phyloP scores from a whole-genome alignment of 768 basidiomycete species.

The Macrolepiota albuminosa region DNA sequence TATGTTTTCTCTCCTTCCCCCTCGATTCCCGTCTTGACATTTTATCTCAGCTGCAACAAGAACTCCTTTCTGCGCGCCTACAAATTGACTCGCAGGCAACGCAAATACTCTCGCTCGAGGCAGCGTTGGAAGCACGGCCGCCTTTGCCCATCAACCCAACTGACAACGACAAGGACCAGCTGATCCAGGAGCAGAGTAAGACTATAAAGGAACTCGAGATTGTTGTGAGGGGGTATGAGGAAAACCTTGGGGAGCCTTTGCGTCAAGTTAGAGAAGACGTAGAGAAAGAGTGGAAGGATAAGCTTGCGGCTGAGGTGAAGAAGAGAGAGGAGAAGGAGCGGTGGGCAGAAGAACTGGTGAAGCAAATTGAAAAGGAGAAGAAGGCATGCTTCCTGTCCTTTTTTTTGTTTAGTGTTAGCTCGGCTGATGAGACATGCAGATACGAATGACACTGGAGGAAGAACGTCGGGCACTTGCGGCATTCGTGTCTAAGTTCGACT shows the following conservation, averaged over 20 bases:
- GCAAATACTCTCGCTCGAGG: slow-evolving; percentile 82
- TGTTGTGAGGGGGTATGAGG: slow-evolving; percentile 64
- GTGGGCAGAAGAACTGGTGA: slow-evolving; percentile 73
- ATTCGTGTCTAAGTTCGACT: slow-evolving; percentile 81
- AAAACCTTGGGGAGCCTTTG: slow-evolving; percentile 66
- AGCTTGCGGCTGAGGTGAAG: slow-evolving; percentile 52
- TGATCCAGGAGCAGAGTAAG: slow-evolving; percentile 69
- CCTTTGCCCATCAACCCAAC: slow-evolving; percentile 60
- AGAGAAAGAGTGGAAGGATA: slow-evolving; percentile 65
- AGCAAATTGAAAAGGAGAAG: slow-evolving; percentile 76
- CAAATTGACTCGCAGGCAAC: slow-evolving; percentile 77
- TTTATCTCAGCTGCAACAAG: slow-evolving; percentile 69
- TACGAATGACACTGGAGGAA: slow-evolving; percentile 62
- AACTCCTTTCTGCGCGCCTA: slow-evolving; percentile 71
- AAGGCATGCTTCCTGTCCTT: slow-evolving; percentile 34
- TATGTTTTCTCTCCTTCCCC: slow-evolving; percentile 22
- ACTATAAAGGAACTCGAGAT: slow-evolving; percentile 78
- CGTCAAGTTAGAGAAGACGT: slow-evolving; percentile 66
- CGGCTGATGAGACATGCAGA: slow-evolving; percentile 25
- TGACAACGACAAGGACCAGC: slow-evolving; percentile 69
- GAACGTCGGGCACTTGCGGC: slow-evolving; percentile 74
- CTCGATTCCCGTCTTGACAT: not conserved
- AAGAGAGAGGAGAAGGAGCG: slow-evolving; percentile 64
- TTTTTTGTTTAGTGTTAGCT: not conserved
- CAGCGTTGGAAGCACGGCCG: slow-evolving; percentile 68